Evolutionary conservation across 2,329 filamentous ascomycete genomes (phyloP).

Genomic region (Colletotrichum musae): DNA sequence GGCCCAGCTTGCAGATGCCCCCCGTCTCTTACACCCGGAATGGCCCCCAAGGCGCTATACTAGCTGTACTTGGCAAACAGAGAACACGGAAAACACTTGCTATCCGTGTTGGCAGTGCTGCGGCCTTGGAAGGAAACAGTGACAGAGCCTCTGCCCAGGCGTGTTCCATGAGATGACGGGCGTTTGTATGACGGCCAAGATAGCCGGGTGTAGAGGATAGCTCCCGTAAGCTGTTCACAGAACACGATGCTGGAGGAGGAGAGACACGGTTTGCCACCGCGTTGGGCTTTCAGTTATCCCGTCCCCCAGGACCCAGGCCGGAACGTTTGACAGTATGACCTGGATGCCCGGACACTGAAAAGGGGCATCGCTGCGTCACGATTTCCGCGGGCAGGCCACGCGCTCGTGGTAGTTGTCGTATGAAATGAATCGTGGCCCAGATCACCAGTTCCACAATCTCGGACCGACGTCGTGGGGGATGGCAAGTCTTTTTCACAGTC

Average conservation of each 20-base stretch:
- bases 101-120: background rate
- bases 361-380: background rate
- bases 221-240: conserved; percentile 11
- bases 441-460: conserved; percentile 25
- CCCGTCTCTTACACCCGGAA: conserved; percentile 41
- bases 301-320: background rate
- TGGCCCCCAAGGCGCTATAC: background rate
- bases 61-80: conserved; percentile 8
- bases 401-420: conserved; percentile 8
- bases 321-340: conserved; percentile 28
- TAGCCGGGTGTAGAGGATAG: background rate
- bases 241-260: background rate
- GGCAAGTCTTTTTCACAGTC: background rate
- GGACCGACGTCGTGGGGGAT: conserved; percentile 9
- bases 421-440: background rate
- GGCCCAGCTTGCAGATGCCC: conserved; percentile 37
- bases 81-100: background rate
- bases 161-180: background rate
- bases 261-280: conserved; percentile 13
- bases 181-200: background rate
- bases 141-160: background rate
- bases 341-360: background rate
- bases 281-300: conserved; percentile 1
- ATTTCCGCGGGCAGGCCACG: background rate
- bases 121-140: background rate